Evolutionary conservation across 2,329 filamentous ascomycete genomes (phyloP).

Genomic region (Fusarium torreyae): DNA sequence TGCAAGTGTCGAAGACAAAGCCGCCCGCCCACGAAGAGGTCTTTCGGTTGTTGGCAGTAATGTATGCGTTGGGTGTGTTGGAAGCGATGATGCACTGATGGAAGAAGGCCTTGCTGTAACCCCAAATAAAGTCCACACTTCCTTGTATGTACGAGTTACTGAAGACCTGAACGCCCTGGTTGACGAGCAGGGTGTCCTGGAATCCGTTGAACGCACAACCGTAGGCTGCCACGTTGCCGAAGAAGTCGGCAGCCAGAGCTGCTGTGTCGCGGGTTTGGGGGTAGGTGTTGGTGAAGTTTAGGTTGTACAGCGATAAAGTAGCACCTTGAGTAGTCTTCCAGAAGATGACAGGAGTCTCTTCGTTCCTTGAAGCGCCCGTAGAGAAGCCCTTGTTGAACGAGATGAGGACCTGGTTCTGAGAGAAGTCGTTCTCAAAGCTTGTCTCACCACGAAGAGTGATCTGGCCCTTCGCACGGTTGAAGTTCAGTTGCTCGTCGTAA

Average conservation of each 20-base stretch:
- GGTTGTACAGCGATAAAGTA: slow-evolving; percentile 72
- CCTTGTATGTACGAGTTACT: slow-evolving; percentile 57
- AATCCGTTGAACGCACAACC: slow-evolving; percentile 62
- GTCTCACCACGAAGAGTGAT: slow-evolving; percentile 45
- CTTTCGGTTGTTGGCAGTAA: slow-evolving; percentile 54
- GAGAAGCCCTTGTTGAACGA: slow-evolving; percentile 41
- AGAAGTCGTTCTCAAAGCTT: slow-evolving; percentile 42
- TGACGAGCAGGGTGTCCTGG: slow-evolving; percentile 66
- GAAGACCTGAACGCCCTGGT: slow-evolving; percentile 63
- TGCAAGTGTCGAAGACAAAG: slow-evolving; percentile 53
- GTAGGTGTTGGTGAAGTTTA: slow-evolving; percentile 66
- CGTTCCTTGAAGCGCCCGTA: slow-evolving; percentile 59
- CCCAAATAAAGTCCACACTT: slow-evolving; percentile 48
- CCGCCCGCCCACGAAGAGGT: slow-evolving; percentile 51
- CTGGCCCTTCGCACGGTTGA: slow-evolving; percentile 33
- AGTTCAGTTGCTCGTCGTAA: slow-evolving; percentile 43
- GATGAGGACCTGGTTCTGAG: slow-evolving; percentile 41
- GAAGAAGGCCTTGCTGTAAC: slow-evolving; percentile 55
- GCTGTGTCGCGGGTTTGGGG: slow-evolving; percentile 61
- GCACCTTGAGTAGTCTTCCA: slow-evolving; percentile 60
- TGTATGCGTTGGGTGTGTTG: slow-evolving; percentile 53
- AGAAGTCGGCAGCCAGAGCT: slow-evolving; percentile 56
- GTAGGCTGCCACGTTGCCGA: slow-evolving; percentile 55
- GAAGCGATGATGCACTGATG: slow-evolving; percentile 57
- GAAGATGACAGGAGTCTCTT: slow-evolving; percentile 61